A percentile compares a stretch with the other conserved stretches of the same genome.
phyloP scores from a whole-genome alignment of 108 stramenopile species.

The Nitzschia sp. region DNA sequence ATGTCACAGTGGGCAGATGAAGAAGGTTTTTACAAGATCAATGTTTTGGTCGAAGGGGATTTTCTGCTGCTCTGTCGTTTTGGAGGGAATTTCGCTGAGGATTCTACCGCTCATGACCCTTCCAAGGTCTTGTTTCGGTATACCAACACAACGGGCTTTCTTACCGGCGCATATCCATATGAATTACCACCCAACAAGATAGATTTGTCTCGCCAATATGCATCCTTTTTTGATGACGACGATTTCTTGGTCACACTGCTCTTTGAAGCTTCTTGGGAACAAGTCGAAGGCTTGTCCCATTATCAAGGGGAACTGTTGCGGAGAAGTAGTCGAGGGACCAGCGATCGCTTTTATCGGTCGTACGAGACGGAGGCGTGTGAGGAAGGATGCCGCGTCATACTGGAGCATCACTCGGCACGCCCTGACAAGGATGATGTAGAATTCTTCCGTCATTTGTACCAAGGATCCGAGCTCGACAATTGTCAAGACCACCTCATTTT shows the following conservation, averaged over 20 bases:
- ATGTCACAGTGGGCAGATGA: slow-evolving; percentile 68
- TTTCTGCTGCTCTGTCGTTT: slow-evolving; percentile 87
- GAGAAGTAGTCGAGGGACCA: slow-evolving; percentile 1
- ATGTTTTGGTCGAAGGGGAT: slow-evolving; percentile 67
- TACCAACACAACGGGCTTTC: slow-evolving; percentile 71
- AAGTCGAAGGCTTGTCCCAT: slow-evolving; percentile 2
- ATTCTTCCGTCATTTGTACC: slow-evolving; percentile 7
- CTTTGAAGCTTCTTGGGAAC: slow-evolving; percentile 58
- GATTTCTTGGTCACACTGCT: slow-evolving; percentile 75
- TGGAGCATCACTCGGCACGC: slow-evolving; percentile 34
- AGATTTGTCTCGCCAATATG: slow-evolving; percentile 84
- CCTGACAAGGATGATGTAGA: slow-evolving; percentile 25
- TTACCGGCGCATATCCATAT: slow-evolving; percentile 53
- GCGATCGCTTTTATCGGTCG: slow-evolving; percentile 12
- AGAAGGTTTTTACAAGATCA: slow-evolving; percentile 63
- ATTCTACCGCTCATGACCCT: slow-evolving; percentile 52
- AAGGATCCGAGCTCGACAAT: neutral
- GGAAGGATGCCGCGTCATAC: slow-evolving; percentile 33
- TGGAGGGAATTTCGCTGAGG: slow-evolving; percentile 68
- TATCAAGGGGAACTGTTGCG: slow-evolving; percentile 1
- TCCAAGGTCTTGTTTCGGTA: slow-evolving; percentile 86
- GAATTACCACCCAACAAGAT: slow-evolving; percentile 58
- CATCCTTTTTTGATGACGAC: slow-evolving; percentile 63
- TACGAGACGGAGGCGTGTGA: slow-evolving; percentile 22
- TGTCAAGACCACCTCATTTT: slow-evolving; percentile 25